Base-by-base conservation (phyloP, 192 early-diverging fungal genomes). In the Phlyctochytrium planicorne region DNA sequence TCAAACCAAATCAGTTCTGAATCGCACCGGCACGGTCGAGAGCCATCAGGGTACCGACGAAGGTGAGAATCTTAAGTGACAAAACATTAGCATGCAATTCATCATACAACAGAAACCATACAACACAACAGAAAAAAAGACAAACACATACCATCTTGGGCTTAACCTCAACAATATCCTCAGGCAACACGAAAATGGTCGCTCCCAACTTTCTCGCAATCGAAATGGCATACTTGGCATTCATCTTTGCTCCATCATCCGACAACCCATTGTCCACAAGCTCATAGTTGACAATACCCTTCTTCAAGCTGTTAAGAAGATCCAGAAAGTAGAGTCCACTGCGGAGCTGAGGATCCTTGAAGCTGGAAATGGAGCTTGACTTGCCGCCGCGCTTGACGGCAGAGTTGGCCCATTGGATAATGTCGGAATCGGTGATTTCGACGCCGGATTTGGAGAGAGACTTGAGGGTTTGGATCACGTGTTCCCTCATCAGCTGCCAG, bases 401-500 rank as follows among this genome's bases (percentile, higher is more conserved):
- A 31, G 87, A 83, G 86, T 99, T 99, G 30, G 97, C 96, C 97
- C 97, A 99, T 32, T 83, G 76, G 33, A 99, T 84, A 84, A 99
- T 95, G 75, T 97, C 97, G 52, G 77, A 74, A 55, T 99, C 97
- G 3, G 95, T 96, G 30, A 99, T 87, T 67, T 91, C 88, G 30
- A 83, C 77, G 32, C 94, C 94, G 60, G 84, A 80, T 52, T 90
- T 85, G 23, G 91, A 91, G 29, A 98, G 81, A 33, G 87, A 88
- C 74, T 91, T 88, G 68, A 99, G 82, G 10, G 96, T 97, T 71
- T 93, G 93, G 25, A 96, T 84, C 53, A 99, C 91, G 80, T 99
- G 92, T 62, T 92, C 92, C 23, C 97, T 90, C 97, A 99, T 99
- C 80, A 99, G 85, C 82, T 99, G 97, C 97, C 97, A 99, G 40